Conservation (phyloP, 1,284 basidiomycete species). For the Laetiporus sulphureus region DNA sequence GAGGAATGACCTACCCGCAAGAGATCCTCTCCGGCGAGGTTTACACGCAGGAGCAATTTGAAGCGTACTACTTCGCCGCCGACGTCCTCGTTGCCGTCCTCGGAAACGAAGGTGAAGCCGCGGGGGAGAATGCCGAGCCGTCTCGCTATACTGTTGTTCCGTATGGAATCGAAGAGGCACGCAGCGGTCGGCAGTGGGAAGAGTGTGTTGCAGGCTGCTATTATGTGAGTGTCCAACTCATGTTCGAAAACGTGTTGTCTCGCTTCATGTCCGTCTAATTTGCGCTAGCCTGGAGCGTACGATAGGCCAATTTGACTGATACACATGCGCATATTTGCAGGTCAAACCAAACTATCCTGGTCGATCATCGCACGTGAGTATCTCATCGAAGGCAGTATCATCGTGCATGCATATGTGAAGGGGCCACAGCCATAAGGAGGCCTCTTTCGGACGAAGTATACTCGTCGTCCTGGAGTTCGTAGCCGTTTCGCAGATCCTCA, state of each 20-base stretch:
- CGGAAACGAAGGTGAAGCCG: constrained; percentile 17
- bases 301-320: background rate
- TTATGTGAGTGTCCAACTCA: constrained; percentile 64
- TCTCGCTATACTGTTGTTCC: constrained; percentile 25
- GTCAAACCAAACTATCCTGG: constrained; percentile 92
- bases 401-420: no score
- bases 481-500: no score
- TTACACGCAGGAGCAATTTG: constrained; percentile 52
- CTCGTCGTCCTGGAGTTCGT: no score
- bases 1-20: constrained; percentile 82
- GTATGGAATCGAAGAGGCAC: constrained; percentile 37
- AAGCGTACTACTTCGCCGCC: constrained; percentile 67
- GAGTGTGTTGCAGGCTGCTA: constrained; percentile 75
- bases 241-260: no score
- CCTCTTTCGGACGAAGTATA: no score
- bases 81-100: constrained; percentile 72
- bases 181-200: constrained; percentile 51
- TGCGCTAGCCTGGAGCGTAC: constrained; percentile 2
- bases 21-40: constrained; percentile 38
- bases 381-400: no score
- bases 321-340: constrained; percentile 25
- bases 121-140: constrained; percentile 24
- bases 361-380: constrained; percentile 83
- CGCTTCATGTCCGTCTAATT: no score
- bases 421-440: no score